Percentiles rank a stretch among this genome's conserved stretches.
These are phyloP conservation scores for Chaetomium sp. DNA, from an alignment of 2,329 filamentous ascomycete species.

Conservation along the genomic window DNA sequence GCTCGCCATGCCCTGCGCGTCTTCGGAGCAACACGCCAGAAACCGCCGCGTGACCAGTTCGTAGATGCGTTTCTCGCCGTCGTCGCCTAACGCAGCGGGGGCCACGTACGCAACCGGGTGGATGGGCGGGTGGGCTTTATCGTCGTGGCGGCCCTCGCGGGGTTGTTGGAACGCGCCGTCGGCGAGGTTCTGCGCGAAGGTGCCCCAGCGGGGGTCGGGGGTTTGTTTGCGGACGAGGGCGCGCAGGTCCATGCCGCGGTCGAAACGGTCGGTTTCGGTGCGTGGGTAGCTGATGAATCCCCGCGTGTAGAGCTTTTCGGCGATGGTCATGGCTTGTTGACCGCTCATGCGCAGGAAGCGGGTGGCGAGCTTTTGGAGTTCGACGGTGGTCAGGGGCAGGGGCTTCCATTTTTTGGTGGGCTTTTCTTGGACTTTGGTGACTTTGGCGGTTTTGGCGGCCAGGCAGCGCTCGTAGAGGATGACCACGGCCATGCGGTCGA, in stretches of 20 bases:
- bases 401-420: conserved; percentile 93
- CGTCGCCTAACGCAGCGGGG: conserved; percentile 49
- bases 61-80: conserved; percentile 72
- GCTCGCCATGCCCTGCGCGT: conserved; percentile 79
- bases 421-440: conserved; percentile 82
- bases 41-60: conserved; percentile 91
- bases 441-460: conserved; percentile 65
- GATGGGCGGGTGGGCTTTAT: conserved; percentile 95
- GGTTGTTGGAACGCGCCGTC: conserved; percentile 75
- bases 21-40: conserved; percentile 90
- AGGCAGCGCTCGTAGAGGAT: conserved; percentile 85
- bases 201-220: conserved; percentile 69
- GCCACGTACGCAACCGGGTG: conserved; percentile 86
- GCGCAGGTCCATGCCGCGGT: conserved; percentile 78
- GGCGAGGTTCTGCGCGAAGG: conserved; percentile 68
- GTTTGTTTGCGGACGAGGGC: conserved; percentile 78
- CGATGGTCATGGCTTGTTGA: conserved; percentile 80
- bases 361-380: conserved; percentile 92
- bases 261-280: conserved; percentile 95
- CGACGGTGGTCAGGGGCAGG: conserved; percentile 87
- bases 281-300: conserved; percentile 97
- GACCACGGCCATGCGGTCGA: conserved; percentile 75
- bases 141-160: conserved; percentile 78
- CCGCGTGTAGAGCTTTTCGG: conserved; percentile 83
- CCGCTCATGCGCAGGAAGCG: conserved; percentile 84